Evolutionary conservation across 2,329 filamentous ascomycete species (phyloP), one percentile per base, ranked within the genome.

Genomic region (Trichoderma brevicompactum): DNA sequence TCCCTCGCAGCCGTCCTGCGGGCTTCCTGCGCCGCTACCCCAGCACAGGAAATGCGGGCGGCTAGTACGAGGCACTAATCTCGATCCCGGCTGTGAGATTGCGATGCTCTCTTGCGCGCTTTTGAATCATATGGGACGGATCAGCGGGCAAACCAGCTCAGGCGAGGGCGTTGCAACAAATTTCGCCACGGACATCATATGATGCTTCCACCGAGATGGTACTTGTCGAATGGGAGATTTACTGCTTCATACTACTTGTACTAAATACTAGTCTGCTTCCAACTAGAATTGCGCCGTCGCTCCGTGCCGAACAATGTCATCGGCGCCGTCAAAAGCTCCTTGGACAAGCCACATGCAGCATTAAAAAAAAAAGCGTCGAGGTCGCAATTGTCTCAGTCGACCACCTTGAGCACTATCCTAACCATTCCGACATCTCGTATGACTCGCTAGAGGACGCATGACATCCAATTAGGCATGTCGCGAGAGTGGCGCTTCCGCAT

Each of bases 31-130:
- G 32, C 32, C 49, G 49, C 44, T 23, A 46, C n/a, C 17, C 15
- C 44, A 38, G 36, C 36, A 38, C 17, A 44, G 9, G 8, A 60
- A 50, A 50, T 49, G 59, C 59, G 59, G 49, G 59, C 59, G 59
- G 59, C 59, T 63, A 63, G 41, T 50, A 41, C 15, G 48, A 61
- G 23, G 36, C 46, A 36, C 58, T 8, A 63, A 63, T 63, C 59
- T 63, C 59, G 59, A 63, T 63, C 48, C 59, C 59, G 59, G 59
- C 59, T 63, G 40, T 28, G 38, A 63, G 48, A 63, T 63, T 63
- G 49, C 59, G 59, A 63, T 54, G 49, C 38, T 63, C 10, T 38
- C 36, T 36, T 38, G 59, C 59, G 59, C 58, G 58, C 58, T 61
- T 44, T 52, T 34, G 10, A 32, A 19, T 38, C 58, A 52, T 17